Evolutionary conservation across 2,329 filamentous ascomycete genomes (phyloP), one percentile per base, ranked within the genome.

Genomic region (Eutypa lata): DNA sequence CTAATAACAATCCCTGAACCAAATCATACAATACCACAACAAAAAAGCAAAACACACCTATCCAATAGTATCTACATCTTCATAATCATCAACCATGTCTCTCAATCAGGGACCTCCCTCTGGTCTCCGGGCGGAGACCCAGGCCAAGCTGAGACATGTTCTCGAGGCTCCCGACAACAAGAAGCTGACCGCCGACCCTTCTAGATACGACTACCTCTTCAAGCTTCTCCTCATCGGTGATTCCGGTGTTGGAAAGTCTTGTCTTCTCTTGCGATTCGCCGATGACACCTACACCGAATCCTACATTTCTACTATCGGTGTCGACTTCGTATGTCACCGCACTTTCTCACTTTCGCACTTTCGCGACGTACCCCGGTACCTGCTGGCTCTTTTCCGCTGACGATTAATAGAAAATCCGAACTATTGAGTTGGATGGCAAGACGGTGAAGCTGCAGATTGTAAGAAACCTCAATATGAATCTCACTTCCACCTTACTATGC

Each of bases 221-320:
- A 99, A 99, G 87, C 91, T 99, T 64, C 90, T 99, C 77, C 93
- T 99, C 81, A 99, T 99, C 86, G 94, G 94, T 77, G 94, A 99
- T 76, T 99, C 94, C 75, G 94, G 94, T 86, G 94, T 99, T 71
- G 94, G 94, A 88, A 99, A 99, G 88, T 99, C 94, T 71, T 99
- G 94, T 79, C 76, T 99, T 79, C 83, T 99, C 65, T 83, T 99
- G 72, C 91, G 94, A 80, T 99, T 99, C 72, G 94, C 94, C 71
- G 94, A 97, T 73, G 92, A 97, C 71, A 97, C 94, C 75, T 99
- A 97, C 82, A 99, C 94, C 57, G 94, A 97, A 81, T 96, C 90
- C 74, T 99, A 97, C 81, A 99, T 99, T 79, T 97, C 94, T 61
- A 99, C 94, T 65, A 99, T 99, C 76, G 94, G 94, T 75, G 94